These are phyloP conservation scores for Trichoderma sp. DNA, from an alignment of 2,329 filamentous ascomycete genomes.

Conservation along the genomic window DNA sequence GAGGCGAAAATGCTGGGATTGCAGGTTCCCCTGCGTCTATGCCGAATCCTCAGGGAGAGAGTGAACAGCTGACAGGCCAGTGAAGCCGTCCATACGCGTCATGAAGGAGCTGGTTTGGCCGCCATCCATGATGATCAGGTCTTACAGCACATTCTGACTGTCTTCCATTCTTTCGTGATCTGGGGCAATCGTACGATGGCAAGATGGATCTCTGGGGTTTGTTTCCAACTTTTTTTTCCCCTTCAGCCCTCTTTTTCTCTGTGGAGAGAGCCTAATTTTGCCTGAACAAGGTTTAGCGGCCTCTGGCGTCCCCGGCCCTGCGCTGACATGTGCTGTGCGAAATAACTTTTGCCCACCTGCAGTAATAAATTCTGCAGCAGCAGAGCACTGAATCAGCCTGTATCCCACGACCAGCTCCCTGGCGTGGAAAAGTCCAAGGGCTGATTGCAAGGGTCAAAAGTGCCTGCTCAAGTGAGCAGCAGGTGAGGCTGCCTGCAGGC, in stretches of 20 bases:
- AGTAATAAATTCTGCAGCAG: conserved; percentile 2
- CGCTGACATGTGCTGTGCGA: conserved; percentile 23
- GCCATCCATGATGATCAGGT: too few relatives aligned
- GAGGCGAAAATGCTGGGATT: conserved; percentile 19
- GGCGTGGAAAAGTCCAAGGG: conserved; percentile 9
- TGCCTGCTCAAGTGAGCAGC: conserved; percentile 16
- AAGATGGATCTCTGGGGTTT: neutral
- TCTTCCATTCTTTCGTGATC: neutral
- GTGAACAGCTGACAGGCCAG: neutral
- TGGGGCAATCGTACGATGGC: too few relatives aligned
- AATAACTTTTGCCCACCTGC: neutral
- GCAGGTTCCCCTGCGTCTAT: conserved; percentile 11
- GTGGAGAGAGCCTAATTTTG: conserved; percentile 1
- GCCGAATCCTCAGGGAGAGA: neutral
- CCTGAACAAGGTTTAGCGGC: conserved; percentile 17
- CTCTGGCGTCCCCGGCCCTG: neutral
- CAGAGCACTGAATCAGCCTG: neutral
- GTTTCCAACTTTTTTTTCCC: conserved; percentile 1
- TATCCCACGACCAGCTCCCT: conserved; percentile 14
- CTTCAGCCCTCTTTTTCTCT: neutral
- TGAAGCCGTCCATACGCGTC: neutral
- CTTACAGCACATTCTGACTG: neutral
- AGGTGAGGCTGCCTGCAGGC: conserved; percentile 17
- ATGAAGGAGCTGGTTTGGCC: neutral
- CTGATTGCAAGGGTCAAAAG: conserved; percentile 10